Base-by-base conservation (phyloP, 106 monocot genomes). In the Amphibolis antarctica region DNA sequence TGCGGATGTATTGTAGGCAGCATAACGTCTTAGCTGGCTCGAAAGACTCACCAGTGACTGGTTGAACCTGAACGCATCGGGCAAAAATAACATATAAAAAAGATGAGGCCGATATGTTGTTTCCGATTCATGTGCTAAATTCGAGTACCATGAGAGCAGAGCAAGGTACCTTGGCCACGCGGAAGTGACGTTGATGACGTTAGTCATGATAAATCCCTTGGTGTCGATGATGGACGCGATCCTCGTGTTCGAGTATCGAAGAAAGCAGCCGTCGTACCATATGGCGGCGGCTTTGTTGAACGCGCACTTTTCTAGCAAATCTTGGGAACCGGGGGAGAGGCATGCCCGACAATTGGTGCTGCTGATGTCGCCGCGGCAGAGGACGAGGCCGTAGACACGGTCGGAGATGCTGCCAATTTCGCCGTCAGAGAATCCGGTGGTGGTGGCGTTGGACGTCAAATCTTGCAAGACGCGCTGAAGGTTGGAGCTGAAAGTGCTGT, bases 321-420 rank as follows among this genome's bases (percentile, higher is more conserved):
- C 69, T 1, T 18, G 15, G 1, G 42, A 21, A 1, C 75, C 60
- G 2, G 30, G 7, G 30, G 28, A 24, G 21, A 85, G 68, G 58
- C 85, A 85, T 18, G 9, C 45, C 5, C 29, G 19, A 57, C 85
- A 81, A 1, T 56, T 28, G 10, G 30, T 10, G 7, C 18, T 0
- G 43, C 20, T 21, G 36, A 0, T 25, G 66, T 85, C 85, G 3
- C 78, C 75, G 3, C 78, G 68, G 68, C 85, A 85, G 29, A 81
- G 75, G 20, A 65, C 71, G 1, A 76, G 64, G 9, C 78, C 81
- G n/a, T 52, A 72, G 28, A 73, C 44, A 9, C 60, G 46, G 65
- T 51, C 55, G 14, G 65, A 28, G 63, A 62, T 3, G 45, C 0
- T 42, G 14, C 53, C 66, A 0, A 52, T 5, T 12, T 12, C 53